Conservation (phyloP, 768 basidiomycete genomes). For the Suillus luteus region DNA sequence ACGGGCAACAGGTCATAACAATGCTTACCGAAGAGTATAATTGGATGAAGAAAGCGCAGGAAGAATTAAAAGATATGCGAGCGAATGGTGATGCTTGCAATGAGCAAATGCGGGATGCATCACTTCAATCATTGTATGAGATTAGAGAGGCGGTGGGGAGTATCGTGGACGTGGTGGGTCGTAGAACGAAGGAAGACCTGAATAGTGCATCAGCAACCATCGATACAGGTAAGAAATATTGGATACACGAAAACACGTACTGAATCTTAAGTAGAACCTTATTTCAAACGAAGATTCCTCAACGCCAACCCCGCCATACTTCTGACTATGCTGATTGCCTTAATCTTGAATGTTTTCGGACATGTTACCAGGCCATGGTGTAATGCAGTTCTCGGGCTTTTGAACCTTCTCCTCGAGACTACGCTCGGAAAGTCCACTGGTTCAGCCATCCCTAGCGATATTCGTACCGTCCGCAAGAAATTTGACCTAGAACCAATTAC, state of each 20-base stretch:
- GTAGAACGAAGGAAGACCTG: conserved; percentile 5
- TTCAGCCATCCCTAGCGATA: conserved; percentile 16
- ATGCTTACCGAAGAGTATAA: not conserved
- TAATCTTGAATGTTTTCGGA: conserved; percentile 12
- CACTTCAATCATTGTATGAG: not conserved
- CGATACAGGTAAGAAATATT: conserved; percentile 2
- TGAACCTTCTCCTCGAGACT: conserved; percentile 9
- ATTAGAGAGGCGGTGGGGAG: not conserved
- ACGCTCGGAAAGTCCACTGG: not conserved
- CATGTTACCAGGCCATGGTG: conserved; percentile 13
- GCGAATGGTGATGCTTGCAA: not conserved
- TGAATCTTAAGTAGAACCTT: not conserved
- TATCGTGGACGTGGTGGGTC: not conserved
- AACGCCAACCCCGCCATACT: conserved; percentile 13
- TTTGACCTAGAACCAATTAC: conserved; percentile 22
- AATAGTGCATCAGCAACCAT: conserved; percentile 1
- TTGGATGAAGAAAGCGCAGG: not conserved
- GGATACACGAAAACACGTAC: not conserved
- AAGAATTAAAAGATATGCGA: not conserved
- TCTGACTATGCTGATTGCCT: conserved; percentile 2
- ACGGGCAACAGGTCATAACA: not conserved
- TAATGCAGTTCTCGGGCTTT: conserved; percentile 11
- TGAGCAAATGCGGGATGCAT: not conserved
- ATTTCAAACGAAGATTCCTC: not conserved
- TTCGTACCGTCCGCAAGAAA: conserved; percentile 21